Percentiles rank a stretch among this genome's conserved stretches.
Evolutionary conservation across 345 rosid genomes (phyloP).

Genomic region (Trapa bicornis): DNA sequence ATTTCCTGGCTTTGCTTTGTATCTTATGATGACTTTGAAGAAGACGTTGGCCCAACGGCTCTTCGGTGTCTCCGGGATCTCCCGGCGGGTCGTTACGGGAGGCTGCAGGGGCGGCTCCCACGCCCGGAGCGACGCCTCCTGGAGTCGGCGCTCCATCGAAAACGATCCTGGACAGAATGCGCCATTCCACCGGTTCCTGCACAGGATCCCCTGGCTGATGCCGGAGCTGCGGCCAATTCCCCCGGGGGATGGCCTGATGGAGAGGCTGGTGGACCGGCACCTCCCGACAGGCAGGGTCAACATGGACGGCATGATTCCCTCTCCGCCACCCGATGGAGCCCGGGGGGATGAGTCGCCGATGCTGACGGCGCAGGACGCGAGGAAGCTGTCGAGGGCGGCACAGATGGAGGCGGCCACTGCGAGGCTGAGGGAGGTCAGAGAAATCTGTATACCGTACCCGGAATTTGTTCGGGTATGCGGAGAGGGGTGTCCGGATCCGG

Average conservation of each 20-base stretch:
- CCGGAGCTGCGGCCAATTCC: slow-evolving; percentile 22
- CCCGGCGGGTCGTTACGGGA: slow-evolving; percentile 30
- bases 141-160: slow-evolving; percentile 24
- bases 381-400: slow-evolving; percentile 58
- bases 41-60: slow-evolving; percentile 49
- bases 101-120: slow-evolving; percentile 20
- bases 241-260: slow-evolving; percentile 31
- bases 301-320: slow-evolving; percentile 43
- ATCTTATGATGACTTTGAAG: slow-evolving; percentile 47
- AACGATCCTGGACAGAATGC: slow-evolving; percentile 54
- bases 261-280: slow-evolving; percentile 39
- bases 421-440: slow-evolving; percentile 38
- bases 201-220: slow-evolving; percentile 30
- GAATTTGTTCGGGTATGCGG: slow-evolving; percentile 49
- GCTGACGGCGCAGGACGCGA: slow-evolving; percentile 44
- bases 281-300: slow-evolving; percentile 42
- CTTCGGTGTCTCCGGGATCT: slow-evolving; percentile 39
- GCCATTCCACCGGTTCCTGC: slow-evolving; percentile 52
- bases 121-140: slow-evolving; percentile 22
- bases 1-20: not conserved
- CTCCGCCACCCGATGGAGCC: slow-evolving; percentile 1
- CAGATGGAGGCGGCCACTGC: slow-evolving; percentile 56
- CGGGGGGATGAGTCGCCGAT: slow-evolving; percentile 7
- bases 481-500: slow-evolving; percentile 45
- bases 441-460: slow-evolving; percentile 36